Base-by-base conservation (phyloP, 2,329 filamentous ascomycete species). In the Talaromyces atroroseus region DNA sequence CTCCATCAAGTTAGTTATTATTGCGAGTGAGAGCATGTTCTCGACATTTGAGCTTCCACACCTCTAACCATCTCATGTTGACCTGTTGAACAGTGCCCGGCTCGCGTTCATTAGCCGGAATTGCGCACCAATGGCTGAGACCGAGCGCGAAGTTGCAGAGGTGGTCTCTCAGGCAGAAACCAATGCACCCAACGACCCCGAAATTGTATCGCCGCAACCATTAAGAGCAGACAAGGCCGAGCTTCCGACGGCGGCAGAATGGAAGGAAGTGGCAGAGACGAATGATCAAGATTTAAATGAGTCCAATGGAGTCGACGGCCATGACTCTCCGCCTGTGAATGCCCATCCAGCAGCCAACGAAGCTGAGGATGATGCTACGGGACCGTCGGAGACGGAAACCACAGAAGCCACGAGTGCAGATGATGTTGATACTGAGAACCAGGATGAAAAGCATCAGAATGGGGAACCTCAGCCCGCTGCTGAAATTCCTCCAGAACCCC, bases 91-190 rank as follows among this genome's bases (percentile, higher is more conserved):
- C 54, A 58, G 59, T 64, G 59, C 56, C 60, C 64, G 54, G 62
- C 62, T 54, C 63, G 57, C 59, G 61, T 61, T 60, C 61, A 64
- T 66, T 69, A 64, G 54, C 54, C 47, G 68, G 69, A 71, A 69
- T 70, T 64, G 67, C 61, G 60, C 63, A 71, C 70, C 71, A 64
- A 74, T 74, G 72, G 72, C 70, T 65, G 72, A 74, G 62, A 68
- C 69, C 54, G 70, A 73, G 60, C 64, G 70, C 61, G 67, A 65
- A 67, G 64, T 67, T 58, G 55, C 59, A 38, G 63, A 64, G 58
- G 59, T 61, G 57, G 58, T 64, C 50, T 61, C 65, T 52, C 62
- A 68, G 63, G 59, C 59, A 64, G 63, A 67, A 53, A 59, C 64
- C 55, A 60, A 61, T 52, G 63, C 65, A 49, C 62, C 70, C 62